Base-by-base conservation (phyloP, 176 grass and related monocot species). In the Lolium perenne region DNA sequence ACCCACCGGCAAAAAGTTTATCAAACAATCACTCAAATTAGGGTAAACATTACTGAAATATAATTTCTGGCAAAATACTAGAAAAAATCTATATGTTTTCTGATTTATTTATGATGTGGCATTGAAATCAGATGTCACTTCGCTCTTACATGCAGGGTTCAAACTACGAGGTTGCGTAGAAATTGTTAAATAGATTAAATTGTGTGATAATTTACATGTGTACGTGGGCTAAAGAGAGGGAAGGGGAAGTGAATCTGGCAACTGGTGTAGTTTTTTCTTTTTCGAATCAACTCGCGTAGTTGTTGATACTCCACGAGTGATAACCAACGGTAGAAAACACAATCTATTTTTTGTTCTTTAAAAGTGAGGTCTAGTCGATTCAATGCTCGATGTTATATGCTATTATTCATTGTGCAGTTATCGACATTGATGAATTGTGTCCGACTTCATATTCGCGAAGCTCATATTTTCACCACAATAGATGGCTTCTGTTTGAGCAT, bases 401-500 rank as follows among this genome's bases (percentile, higher is more conserved):
- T 32, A 32, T 76, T 76, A 53, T 50, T 76, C 4, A 53, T 76
- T 54, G 22, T 76, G 48, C 72, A 76, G 72, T 76, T 76, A 53
- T 76, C 72, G 8, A 23, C 7, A 53, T 29, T 76, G 47, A 32
- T 76, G 15, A 53, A 76, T 53, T 8, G 7, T 0, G 68, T 93
- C 79, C 89, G 80, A 20, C 55, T 98, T 69, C 91, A 98, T 85
- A 95, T 95, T 70, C 88, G 85, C 13, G 95, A 98, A 89, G 91
- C 91, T 81, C 93, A 98, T 92, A 88, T 98, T 67, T 95, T 93
- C 87, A 95, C 93, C 38, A 95, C 95, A 57, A 77, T 10, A 0
- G 95, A 98, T 91, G 91, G 93, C 2, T 89, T 86, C 79, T 98
- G 89, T 70, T 87, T 98, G 93, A 91, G 88, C 63, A 79, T 93